These are phyloP conservation scores for Phytophthora quininea DNA, from an alignment of 352 stramenopile genomes.

Conservation along the genomic window DNA sequence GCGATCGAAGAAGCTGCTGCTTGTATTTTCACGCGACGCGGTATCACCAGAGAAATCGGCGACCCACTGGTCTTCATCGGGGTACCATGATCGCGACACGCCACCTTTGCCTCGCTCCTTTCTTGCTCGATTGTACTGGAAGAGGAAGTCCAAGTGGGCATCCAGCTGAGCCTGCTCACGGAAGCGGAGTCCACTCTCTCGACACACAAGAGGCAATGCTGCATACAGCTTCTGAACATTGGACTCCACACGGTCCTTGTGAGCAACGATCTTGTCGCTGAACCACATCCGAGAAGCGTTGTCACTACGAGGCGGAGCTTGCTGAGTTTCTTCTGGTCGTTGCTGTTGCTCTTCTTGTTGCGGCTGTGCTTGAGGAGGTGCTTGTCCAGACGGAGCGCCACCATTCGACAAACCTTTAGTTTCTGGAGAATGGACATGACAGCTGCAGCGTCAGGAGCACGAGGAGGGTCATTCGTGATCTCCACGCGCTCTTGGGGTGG, in stretches of 20 bases:
- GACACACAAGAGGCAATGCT: conserved; percentile 78
- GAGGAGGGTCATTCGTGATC: conserved; percentile 67
- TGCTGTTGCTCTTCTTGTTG: conserved; percentile 21
- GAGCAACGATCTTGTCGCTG: conserved; percentile 79
- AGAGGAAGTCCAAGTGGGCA: conserved; percentile 86
- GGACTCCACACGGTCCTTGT: conserved; percentile 86
- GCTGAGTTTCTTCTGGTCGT: conserved; percentile 20
- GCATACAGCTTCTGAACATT: conserved; percentile 89
- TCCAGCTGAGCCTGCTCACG: conserved; percentile 79
- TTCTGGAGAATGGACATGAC: conserved; percentile 90
- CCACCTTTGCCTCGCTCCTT: conserved; percentile 86
- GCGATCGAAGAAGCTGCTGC: conserved; percentile 78
- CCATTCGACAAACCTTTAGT: conserved; percentile 56
- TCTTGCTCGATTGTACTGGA: conserved; percentile 84
- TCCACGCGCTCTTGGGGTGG: conserved; percentile 37
- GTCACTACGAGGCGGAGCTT: conserved; percentile 28
- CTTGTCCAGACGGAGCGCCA: conserved; percentile 12
- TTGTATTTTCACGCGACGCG: conserved; percentile 70
- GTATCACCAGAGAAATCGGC: conserved; percentile 70
- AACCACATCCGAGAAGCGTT: conserved; percentile 85
- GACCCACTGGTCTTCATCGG: conserved; percentile 83
- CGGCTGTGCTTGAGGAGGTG: conserved; percentile 16
- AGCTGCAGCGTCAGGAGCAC: conserved; percentile 62
- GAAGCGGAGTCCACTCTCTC: conserved; percentile 83
- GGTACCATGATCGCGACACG: conserved; percentile 84